Percentiles rank a stretch among this genome's conserved stretches.
phyloP scores from a whole-genome alignment of 2,329 filamentous ascomycete genomes.

The Didymella glomerata region DNA sequence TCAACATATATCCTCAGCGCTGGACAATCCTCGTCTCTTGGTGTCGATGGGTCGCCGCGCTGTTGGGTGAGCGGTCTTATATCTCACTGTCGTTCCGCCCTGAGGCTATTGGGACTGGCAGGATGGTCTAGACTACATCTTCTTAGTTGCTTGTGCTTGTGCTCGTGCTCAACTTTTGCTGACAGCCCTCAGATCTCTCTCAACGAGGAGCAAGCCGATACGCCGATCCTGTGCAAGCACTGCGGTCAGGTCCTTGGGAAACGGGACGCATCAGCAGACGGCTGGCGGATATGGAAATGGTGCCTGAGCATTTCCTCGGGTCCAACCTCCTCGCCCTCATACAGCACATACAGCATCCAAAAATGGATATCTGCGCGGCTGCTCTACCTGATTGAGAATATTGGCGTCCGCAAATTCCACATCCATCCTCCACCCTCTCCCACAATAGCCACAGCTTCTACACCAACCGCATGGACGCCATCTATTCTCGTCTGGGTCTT shows the following conservation, averaged over 20 bases:
- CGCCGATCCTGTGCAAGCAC: constrained; percentile 48
- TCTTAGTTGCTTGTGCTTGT: background rate
- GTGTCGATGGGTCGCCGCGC: constrained; percentile 40
- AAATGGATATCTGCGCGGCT: constrained; percentile 65
- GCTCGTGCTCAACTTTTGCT: background rate
- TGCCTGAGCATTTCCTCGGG: constrained; percentile 46
- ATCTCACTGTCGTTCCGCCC: constrained; percentile 46
- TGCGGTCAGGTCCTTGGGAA: constrained; percentile 50
- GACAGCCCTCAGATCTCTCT: background rate
- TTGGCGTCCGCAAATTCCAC: constrained; percentile 65
- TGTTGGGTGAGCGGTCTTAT: constrained; percentile 41
- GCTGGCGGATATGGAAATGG: constrained; percentile 62
- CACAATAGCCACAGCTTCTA: constrained; percentile 6
- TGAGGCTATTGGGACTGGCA: constrained; percentile 44
- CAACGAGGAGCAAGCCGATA: constrained; percentile 1
- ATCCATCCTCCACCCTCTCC: constrained; percentile 51
- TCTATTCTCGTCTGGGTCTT: constrained; percentile 65
- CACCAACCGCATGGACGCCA: constrained; percentile 12
- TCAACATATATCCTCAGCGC: constrained; percentile 36
- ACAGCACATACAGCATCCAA: constrained; percentile 34
- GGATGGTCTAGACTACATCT: constrained; percentile 48
- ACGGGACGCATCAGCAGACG: constrained; percentile 55
- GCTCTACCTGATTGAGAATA: constrained; percentile 63
- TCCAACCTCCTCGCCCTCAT: constrained; percentile 14
- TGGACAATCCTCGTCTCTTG: constrained; percentile 40